Conservation (phyloP, 1,284 basidiomycete species). For the Sanghuangporus baumii region DNA sequence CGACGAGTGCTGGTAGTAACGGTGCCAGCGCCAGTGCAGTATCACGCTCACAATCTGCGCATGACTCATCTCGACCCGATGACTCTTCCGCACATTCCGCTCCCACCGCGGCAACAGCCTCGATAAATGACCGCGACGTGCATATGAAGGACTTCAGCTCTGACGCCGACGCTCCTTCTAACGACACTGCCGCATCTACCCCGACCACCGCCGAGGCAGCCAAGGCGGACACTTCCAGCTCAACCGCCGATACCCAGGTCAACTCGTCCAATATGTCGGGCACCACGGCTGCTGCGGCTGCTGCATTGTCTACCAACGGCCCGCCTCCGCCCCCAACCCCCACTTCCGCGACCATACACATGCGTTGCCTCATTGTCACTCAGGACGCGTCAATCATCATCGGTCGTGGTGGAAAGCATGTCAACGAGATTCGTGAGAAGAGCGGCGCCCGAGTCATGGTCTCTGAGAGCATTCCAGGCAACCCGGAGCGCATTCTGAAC, state of each 20-base stretch:
- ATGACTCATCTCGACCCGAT: conserved; percentile 20
- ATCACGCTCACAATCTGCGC: conserved; percentile 15
- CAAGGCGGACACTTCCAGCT: conserved; percentile 26
- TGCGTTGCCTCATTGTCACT: conserved; percentile 96
- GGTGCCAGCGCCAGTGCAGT: conserved; percentile 41
- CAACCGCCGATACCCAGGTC: conserved; percentile 18
- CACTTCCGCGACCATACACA: conserved; percentile 78
- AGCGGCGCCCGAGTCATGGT: conserved; percentile 93
- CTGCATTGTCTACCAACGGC: conserved; percentile 32
- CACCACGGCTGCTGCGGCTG: conserved; percentile 26
- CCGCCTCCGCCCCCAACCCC: conserved; percentile 26
- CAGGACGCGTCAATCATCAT: conserved; percentile 99
- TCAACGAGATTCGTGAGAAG: conserved; percentile 98
- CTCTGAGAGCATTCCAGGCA: conserved; percentile 94
- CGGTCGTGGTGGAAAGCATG: conserved; percentile 92
- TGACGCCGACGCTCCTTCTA: conserved; percentile 37
- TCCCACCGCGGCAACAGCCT: conserved; percentile 35
- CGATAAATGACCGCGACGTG: conserved; percentile 40
- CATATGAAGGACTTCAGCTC: conserved; percentile 39
- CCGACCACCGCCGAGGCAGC: conserved; percentile 36
- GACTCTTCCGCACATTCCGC: conserved; percentile 29
- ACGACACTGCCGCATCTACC: conserved; percentile 53
- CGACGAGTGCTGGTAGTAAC: conserved; percentile 42
- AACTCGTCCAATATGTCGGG: conserved; percentile 20
- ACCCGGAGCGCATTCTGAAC: conserved; percentile 96